These are phyloP conservation scores for Allomyces macrogynus DNA, from an alignment of 192 early-diverging fungal species.

Conservation along the genomic window DNA sequence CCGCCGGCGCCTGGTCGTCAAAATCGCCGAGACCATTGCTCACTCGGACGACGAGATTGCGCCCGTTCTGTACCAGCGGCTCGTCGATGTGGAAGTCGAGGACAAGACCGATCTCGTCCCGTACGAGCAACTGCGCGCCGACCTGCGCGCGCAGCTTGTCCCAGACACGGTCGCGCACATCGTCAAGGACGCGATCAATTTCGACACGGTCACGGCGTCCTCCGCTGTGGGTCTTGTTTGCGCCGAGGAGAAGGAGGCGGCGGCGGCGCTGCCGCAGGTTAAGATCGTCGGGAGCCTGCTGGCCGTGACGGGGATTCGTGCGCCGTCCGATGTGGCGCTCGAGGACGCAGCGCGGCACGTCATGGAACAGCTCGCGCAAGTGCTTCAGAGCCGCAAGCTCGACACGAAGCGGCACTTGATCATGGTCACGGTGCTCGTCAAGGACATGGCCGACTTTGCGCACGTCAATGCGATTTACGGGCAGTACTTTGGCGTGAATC, in stretches of 20 bases:
- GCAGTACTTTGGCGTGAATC: neutral
- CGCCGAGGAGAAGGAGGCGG: too few species aligned
- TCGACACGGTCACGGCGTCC: neutral
- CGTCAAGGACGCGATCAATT: neutral
- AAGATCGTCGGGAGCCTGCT: neutral
- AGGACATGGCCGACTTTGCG: neutral
- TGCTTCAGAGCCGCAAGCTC: neutral
- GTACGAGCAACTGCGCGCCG: neutral
- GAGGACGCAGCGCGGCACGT: neutral
- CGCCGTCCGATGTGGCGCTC: neutral
- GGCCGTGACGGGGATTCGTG: neutral
- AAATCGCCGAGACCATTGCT: conserved; percentile 40
- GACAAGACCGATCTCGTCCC: conserved; percentile 23
- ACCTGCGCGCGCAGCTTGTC: neutral
- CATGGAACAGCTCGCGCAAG: neutral
- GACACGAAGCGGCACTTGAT: neutral
- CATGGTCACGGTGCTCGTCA: neutral
- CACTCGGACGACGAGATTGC: conserved; percentile 71
- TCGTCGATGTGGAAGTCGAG: conserved; percentile 45
- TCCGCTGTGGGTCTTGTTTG: too few species aligned
- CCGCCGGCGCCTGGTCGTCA: conserved; percentile 61
- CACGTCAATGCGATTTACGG: neutral
- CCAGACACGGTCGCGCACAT: neutral
- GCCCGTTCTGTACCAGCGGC: conserved; percentile 56
- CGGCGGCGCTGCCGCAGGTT: neutral